Evolutionary conservation across 208 protist species (phyloP).

Genomic region (Leishmania braziliensis): DNA sequence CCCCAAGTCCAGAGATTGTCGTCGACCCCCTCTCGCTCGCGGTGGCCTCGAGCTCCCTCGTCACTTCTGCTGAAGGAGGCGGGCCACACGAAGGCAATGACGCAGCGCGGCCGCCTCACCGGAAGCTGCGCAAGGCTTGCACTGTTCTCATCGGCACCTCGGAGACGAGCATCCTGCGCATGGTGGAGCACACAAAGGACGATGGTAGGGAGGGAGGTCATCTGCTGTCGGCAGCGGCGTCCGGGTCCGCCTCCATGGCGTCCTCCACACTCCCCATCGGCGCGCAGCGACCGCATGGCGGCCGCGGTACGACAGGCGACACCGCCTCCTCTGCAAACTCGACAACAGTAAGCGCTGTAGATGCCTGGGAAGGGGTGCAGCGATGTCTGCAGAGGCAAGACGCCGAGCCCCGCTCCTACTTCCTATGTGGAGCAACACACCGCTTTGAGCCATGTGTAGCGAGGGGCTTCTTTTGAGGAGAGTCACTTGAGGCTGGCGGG

Average conservation of each 20-base stretch:
- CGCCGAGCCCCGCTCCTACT: constrained; percentile 50
- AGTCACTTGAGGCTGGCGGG: background rate
- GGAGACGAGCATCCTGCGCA: constrained; percentile 29
- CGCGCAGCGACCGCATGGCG: background rate
- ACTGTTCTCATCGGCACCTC: constrained; percentile 22
- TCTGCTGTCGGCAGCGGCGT: background rate
- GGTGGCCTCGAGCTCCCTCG: constrained; percentile 17
- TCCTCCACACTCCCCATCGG: constrained; percentile 13
- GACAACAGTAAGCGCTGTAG: background rate
- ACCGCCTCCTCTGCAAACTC: background rate
- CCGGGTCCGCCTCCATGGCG: background rate
- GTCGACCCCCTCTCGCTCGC: constrained; percentile 19
- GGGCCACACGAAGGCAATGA: background rate
- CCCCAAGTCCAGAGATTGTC: constrained; percentile 11
- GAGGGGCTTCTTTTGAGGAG: constrained; percentile 42
- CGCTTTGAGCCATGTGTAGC: constrained; percentile 51
- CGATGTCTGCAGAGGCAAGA: constrained; percentile 22
- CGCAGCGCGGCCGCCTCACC: background rate
- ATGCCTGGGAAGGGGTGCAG: constrained; percentile 9
- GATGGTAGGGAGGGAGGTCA: background rate
- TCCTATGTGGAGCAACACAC: constrained; percentile 46
- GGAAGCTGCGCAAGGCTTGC: constrained; percentile 2
- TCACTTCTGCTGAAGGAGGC: background rate
- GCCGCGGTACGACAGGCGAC: background rate
- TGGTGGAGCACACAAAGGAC: constrained; percentile 20